phyloP scores from a whole-genome alignment of 2,329 filamentous ascomycete genomes.

The Trichothecium sympodiale region DNA sequence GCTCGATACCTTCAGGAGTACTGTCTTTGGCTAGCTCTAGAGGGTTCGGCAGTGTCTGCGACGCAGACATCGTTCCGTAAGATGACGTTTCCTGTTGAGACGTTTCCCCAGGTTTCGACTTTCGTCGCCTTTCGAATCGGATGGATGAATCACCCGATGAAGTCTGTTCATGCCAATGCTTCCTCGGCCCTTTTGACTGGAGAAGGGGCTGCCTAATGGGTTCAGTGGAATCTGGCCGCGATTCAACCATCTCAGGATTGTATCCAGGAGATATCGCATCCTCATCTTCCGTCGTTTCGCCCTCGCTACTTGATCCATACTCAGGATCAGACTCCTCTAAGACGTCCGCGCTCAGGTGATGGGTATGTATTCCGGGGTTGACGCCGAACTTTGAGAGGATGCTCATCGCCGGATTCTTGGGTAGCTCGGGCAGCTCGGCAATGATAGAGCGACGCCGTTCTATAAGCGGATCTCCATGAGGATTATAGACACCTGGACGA shows the following conservation, averaged over 20 bases:
- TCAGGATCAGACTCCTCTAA: slow-evolving; percentile 30
- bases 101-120: background rate
- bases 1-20: slow-evolving; percentile 5
- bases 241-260: background rate
- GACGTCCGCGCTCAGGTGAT: slow-evolving; percentile 54
- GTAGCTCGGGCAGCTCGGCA: slow-evolving; percentile 49
- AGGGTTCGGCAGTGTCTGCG: slow-evolving; percentile 8
- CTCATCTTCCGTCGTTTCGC: slow-evolving; percentile 17
- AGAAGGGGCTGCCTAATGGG: slow-evolving; percentile 15
- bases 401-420: slow-evolving; percentile 46
- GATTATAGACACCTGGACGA: slow-evolving; percentile 30
- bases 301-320: slow-evolving; percentile 19
- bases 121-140: background rate
- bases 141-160: slow-evolving; percentile 1
- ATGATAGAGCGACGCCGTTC: slow-evolving; percentile 31
- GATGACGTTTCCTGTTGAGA: slow-evolving; percentile 9
- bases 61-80: slow-evolving; percentile 22
- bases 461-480: slow-evolving; percentile 20
- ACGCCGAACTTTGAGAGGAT: slow-evolving; percentile 46
- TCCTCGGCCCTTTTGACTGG: background rate
- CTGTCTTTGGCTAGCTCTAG: background rate
- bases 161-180: background rate
- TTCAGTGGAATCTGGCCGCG: background rate
- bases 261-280: slow-evolving; percentile 11
- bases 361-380: slow-evolving; percentile 65